phyloP scores from a whole-genome alignment of 192 early-diverging fungal species.

The Cetraspora pellucida region DNA sequence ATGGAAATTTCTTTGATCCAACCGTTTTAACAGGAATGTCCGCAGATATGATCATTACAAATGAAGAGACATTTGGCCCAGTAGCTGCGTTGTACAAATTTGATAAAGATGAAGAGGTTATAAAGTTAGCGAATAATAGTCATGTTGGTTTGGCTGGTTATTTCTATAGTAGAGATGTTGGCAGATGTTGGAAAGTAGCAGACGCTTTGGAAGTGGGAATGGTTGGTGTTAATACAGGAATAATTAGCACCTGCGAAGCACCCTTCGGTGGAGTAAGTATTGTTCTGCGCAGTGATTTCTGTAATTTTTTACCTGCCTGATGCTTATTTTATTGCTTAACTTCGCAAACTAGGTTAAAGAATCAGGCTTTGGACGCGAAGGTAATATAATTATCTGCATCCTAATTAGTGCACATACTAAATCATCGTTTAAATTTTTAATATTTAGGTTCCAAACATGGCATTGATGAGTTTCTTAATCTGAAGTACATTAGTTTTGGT shows the following conservation, averaged over 20 bases:
- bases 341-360: conserved; percentile 56
- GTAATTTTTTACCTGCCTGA: neutral
- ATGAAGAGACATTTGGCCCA: conserved; percentile 92
- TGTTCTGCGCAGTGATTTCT: neutral
- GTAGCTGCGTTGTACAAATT: conserved; percentile 80
- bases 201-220: conserved; percentile 84
- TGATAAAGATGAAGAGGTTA: conserved; percentile 76
- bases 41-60: conserved; percentile 66
- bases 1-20: conserved; percentile 81
- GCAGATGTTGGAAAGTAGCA: conserved; percentile 77
- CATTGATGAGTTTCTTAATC: conserved; percentile 67
- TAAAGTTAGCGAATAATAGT: conserved; percentile 74
- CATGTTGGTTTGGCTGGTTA: conserved; percentile 81
- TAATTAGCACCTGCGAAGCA: conserved; percentile 51
- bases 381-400: conserved; percentile 25
- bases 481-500: conserved; percentile 68
- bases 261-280: conserved; percentile 74
- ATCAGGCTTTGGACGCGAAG: conserved; percentile 73
- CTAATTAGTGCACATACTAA: neutral
- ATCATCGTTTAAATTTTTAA: neutral
- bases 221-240: conserved; percentile 86
- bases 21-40: conserved; percentile 77
- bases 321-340: neutral
- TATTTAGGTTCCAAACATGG: conserved; percentile 51
- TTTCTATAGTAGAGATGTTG: conserved; percentile 77